Conservation (phyloP, 768 basidiomycete genomes). For the Mrakia hoshinonis region DNA sequence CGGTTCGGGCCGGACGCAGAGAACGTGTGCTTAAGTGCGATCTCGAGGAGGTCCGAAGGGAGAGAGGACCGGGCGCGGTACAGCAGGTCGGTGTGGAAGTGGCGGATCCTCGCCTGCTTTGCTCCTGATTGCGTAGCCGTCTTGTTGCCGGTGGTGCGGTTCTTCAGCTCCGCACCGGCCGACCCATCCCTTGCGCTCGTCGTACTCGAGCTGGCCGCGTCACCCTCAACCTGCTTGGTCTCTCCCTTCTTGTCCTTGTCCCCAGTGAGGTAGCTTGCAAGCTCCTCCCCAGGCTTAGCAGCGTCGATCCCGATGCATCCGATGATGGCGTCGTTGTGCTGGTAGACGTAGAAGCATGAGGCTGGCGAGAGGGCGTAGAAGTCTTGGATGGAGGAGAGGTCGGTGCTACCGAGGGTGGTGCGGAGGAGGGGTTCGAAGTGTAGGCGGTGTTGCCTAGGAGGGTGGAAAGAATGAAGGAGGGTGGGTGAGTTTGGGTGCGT, state of each 20-base stretch:
- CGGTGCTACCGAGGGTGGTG: conserved; percentile 4
- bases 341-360: conserved; percentile 22
- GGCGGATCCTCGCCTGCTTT: neutral
- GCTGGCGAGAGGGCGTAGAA: conserved; percentile 21
- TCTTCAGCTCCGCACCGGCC: neutral
- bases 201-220: neutral
- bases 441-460: conserved; percentile 8
- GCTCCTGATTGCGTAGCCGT: neutral
- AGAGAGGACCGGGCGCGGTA: neutral
- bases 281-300: conserved; percentile 5
- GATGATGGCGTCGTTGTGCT: conserved; percentile 8
- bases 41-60: neutral
- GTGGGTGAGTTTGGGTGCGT: neutral
- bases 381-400: neutral
- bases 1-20: neutral
- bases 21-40: conserved; percentile 21
- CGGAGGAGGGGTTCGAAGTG: conserved; percentile 10
- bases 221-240: neutral
- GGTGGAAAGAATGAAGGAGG: neutral
- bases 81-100: conserved; percentile 16
- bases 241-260: neutral
- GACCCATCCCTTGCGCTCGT: neutral
- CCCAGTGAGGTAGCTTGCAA: neutral
- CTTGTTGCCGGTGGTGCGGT: neutral
- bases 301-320: conserved; percentile 16